Base-by-base conservation (phyloP, 192 early-diverging fungal genomes). In the Umbelopsis sp. region DNA sequence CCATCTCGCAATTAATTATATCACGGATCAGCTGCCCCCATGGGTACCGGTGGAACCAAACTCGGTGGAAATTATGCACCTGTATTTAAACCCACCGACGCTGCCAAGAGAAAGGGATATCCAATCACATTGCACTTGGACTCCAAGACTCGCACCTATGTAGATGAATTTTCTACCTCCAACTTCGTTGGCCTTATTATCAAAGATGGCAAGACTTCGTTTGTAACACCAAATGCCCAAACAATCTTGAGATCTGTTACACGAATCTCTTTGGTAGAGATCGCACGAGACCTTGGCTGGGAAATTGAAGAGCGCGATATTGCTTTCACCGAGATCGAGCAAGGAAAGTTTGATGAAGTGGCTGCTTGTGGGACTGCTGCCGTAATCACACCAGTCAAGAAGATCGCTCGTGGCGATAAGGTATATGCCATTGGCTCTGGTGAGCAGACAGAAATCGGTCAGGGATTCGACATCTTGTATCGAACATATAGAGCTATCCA, bases 151-250 rank as follows among this genome's bases (percentile, higher is more conserved):
- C 71, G 81, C 70, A 77, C 82, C 9, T 83, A 87, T 67, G 79
- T 93, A 44, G 92, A 93, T 51, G 92, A 93, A 67, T 93, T 93
- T 78, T 86, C 86, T 6, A 91, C 92, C 9, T 89, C 87, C 69
- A 93, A 93, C 80, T 93, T 93, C 82, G 85, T 89, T 18, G 92
- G 86, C 11, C 64, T 91, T 9, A 88, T 81, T 22, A 71, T 66
- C 44, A 74, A 85, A 13, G 85, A 88, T 66, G 77, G 81, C n/a
- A 71, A 65, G 22, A 72, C 78, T 21, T 75, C 78, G 10, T 90
- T 91, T 80, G 87, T 90, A 13, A 92, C 92, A 10, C 92, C 92
- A 11, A 81, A 88, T 33, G 82, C 79, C n/a, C 74, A 73, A 46
- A 78, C 80, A 10, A 85, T 91, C 64, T 78, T 93, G 49, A 72